A percentile compares a stretch with the other conserved stretches of the same genome.
Conservation (phyloP, 2,329 filamentous ascomycete genomes). For the Aspergillus sojae region DNA sequence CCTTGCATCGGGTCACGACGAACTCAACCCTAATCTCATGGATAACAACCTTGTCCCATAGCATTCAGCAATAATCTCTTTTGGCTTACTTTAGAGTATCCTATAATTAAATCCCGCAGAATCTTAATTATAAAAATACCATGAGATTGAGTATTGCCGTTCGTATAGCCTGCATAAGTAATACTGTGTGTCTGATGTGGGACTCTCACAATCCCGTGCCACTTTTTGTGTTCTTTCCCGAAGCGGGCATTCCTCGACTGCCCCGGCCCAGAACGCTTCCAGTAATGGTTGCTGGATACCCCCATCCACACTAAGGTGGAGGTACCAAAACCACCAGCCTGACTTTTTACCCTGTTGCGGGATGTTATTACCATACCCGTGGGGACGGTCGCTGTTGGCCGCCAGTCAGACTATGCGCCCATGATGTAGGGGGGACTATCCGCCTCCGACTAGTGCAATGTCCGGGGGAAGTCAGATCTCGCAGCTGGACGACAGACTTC, state of each 20-base stretch:
- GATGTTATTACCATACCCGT: constrained; percentile 4
- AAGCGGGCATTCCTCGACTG: constrained; percentile 29
- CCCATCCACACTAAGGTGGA: constrained; percentile 11
- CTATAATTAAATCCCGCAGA: not conserved
- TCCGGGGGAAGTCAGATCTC: constrained; percentile 1
- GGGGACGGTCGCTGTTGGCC: constrained; percentile 13
- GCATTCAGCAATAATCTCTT: not conserved
- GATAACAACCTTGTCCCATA: constrained; percentile 13
- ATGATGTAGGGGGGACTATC: constrained; percentile 9
- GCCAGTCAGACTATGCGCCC: constrained; percentile 5
- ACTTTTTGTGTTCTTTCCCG: constrained; percentile 21
- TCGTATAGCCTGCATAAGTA: constrained; percentile 1
- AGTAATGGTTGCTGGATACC: constrained; percentile 14
- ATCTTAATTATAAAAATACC: not conserved
- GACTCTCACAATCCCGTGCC: constrained; percentile 8
- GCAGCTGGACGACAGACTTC: constrained; percentile 4
- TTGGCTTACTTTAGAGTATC: not conserved
- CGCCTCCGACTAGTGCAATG: not conserved
- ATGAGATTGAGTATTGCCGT: not conserved
- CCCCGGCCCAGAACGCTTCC: constrained; percentile 25
- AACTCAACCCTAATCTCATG: constrained; percentile 21
- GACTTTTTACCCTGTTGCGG: constrained; percentile 25
- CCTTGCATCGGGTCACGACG: constrained; percentile 31
- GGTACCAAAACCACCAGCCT: constrained; percentile 8
- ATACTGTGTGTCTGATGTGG: not conserved